Evolutionary conservation across 1,284 basidiomycete genomes (phyloP), one percentile per base, ranked within the genome.

Genomic region (Laetiporus sulphureus): DNA sequence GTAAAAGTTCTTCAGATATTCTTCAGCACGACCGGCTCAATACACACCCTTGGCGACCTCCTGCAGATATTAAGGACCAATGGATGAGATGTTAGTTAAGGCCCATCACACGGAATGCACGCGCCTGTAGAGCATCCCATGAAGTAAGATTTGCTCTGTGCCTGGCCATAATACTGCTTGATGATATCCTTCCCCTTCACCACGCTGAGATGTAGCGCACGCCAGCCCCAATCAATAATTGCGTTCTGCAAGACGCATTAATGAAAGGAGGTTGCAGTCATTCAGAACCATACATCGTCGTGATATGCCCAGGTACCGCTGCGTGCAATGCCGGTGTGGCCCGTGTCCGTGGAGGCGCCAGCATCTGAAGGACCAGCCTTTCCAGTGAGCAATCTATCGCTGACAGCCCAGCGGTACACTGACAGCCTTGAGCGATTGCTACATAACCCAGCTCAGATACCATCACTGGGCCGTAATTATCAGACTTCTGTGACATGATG

Each of bases 81-180:
- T 8, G 25, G 8, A 27, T 13, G 13, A 7, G 7, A 37, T 22
- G 34, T 18, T 11, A 32, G 21, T 31, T n/a, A 32, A 13, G 11
- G 8, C 16, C 32, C 7, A 20, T 15, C 12, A 33, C 4, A 18
- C 29, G 10, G 19, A 11, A n/a, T 22, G 25, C 15, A 21, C 6
- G 12, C 35, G 53, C 60, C 60, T 7, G 51, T 56, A 3, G 60
- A 62, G 38, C 59, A 61, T 6, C 59, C 58, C 10, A 60, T 40
- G 40, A 57, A 62, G 36, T 61, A 62, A 7, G 58, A 54, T 35
- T 55, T 58, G 16, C 42, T 46, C 29, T 49, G 48, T 2, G 50
- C 18, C 8, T 38, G 38, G 8, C 45, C 44, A 36, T 62, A 62
- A 43, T 58, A 59, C 20, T 53, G 41, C 27, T 46, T 23, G 5